Conservation (phyloP, 2,329 filamentous ascomycete genomes). For the Sporothrix pallida region DNA sequence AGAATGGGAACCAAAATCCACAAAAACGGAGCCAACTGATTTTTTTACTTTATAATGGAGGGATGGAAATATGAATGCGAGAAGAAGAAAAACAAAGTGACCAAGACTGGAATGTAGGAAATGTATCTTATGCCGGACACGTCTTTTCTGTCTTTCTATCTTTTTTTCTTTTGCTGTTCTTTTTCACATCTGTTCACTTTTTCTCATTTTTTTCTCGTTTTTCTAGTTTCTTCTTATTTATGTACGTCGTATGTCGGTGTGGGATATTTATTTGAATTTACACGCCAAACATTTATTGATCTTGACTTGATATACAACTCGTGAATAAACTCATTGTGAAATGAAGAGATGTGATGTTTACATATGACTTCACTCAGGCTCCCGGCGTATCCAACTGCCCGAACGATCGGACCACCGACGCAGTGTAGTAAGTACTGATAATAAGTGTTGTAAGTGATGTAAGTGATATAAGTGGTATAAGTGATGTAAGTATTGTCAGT, state of each 20-base stretch:
- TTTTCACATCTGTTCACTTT: not conserved
- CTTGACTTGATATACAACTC: not conserved
- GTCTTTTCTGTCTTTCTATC: slow-evolving; percentile 17
- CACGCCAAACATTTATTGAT: not conserved
- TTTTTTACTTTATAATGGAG: slow-evolving; percentile 26
- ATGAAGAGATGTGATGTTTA: not conserved
- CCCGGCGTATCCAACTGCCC: no score
- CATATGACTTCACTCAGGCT: not conserved
- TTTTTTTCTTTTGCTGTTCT: slow-evolving; percentile 15
- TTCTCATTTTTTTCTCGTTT: slow-evolving; percentile 21
- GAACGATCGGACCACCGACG: no score
- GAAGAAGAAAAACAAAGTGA: slow-evolving; percentile 22
- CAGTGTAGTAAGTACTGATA: no score
- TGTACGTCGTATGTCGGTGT: slow-evolving; percentile 30
- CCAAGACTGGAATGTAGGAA: slow-evolving; percentile 19
- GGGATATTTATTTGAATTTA: slow-evolving; percentile 23
- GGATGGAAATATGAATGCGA: not conserved
- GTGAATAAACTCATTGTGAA: no score
- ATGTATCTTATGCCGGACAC: slow-evolving; percentile 29
- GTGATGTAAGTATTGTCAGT: not conserved
- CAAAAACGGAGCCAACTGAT: slow-evolving; percentile 18
- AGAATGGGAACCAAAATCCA: slow-evolving; percentile 18
- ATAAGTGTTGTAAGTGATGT: no score
- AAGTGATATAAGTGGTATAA: no score
- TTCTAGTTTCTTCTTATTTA: slow-evolving; percentile 16